These are phyloP conservation scores for Candida xyloterini DNA, from an alignment of 805 yeast species.

Conservation along the genomic window DNA sequence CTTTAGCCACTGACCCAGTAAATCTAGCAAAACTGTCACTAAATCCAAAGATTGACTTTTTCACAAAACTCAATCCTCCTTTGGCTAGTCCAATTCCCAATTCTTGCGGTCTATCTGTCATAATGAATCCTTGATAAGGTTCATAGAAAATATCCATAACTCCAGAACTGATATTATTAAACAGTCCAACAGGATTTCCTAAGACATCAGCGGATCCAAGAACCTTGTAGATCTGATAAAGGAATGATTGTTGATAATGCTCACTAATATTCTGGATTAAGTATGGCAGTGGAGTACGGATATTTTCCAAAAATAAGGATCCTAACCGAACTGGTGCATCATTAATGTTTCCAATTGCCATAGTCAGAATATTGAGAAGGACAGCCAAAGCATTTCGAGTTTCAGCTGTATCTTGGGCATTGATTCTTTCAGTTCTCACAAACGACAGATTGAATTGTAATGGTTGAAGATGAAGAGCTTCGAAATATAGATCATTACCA, in stretches of 20 bases:
- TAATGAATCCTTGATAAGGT: conserved; percentile 92
- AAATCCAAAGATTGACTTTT: conserved; percentile 91
- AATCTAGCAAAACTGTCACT: conserved; percentile 91
- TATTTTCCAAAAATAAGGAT: conserved; percentile 83
- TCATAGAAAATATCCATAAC: conserved; percentile 95
- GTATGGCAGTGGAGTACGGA: conserved; percentile 78
- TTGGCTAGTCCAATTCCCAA: conserved; percentile 93
- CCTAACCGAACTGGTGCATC: conserved; percentile 93
- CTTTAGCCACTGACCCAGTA: conserved; percentile 93
- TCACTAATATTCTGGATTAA: conserved; percentile 67
- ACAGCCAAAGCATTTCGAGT: conserved; percentile 69
- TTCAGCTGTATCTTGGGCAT: conserved; percentile 54
- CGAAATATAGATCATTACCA: conserved; percentile 78
- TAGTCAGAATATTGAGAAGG: conserved; percentile 79
- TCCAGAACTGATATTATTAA: conserved; percentile 90
- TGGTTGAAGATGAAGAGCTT: conserved; percentile 89
- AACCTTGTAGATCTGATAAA: conserved; percentile 87
- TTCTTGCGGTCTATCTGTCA: conserved; percentile 95
- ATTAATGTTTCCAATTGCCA: conserved; percentile 96
- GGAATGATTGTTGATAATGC: conserved; percentile 89
- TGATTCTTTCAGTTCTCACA: conserved; percentile 78
- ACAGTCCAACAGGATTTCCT: conserved; percentile 96
- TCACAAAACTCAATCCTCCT: conserved; percentile 91
- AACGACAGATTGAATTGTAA: conserved; percentile 84
- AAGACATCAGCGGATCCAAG: conserved; percentile 94